Evolutionary conservation across 192 early-diverging fungal genomes (phyloP), one percentile per base, ranked within the genome.

Genomic region (Umbelopsis vinacea): DNA sequence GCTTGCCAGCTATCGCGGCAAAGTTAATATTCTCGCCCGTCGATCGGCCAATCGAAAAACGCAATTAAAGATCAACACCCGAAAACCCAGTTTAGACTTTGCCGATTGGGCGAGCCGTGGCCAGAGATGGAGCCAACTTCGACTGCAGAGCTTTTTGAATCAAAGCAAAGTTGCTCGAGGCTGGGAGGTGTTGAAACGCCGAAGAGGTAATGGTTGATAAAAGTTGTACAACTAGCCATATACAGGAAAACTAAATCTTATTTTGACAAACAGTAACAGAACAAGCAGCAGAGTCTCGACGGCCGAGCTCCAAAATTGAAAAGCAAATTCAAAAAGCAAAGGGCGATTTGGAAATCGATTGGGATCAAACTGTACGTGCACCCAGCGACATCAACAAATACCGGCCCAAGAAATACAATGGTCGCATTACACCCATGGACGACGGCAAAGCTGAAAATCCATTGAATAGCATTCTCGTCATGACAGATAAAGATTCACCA

Each of bases 151-250:
- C n/a, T 53, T 53, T 33, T 52, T 70, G 6, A 54, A 70, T 21
- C 5, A 37, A 24, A 50, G 24, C 35, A 70, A 70, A n/a, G 10
- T 23, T 0, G 69, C 69, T 23, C 46, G 69, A 46, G 69, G 53
- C n/a, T 70, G 69, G 69, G 69, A 70, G 37, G 22, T 70, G 17
- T 54, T 70, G 33, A 70, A 70, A 19, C 69, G 69, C 48, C 69
- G 69, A 52, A 24, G 38, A 53, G 17, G 68, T 69, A 48, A 22
- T 15, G 6, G n/a, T n/a, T n/a, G n/a, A n/a, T n/a, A n/a, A n/a
- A n/a, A n/a, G n/a, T n/a, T n/a, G 40, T 43, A 43, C 40, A 1
- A 43, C 40, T 43, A 43, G 1, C 40, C 2, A 6, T 43, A 6
- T 40, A 43, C 11, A 12, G 6, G 40, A 6, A 40, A 1, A 43